Conservation (phyloP, 495 filamentous ascomycete genomes). For the Penicillium steckii region DNA sequence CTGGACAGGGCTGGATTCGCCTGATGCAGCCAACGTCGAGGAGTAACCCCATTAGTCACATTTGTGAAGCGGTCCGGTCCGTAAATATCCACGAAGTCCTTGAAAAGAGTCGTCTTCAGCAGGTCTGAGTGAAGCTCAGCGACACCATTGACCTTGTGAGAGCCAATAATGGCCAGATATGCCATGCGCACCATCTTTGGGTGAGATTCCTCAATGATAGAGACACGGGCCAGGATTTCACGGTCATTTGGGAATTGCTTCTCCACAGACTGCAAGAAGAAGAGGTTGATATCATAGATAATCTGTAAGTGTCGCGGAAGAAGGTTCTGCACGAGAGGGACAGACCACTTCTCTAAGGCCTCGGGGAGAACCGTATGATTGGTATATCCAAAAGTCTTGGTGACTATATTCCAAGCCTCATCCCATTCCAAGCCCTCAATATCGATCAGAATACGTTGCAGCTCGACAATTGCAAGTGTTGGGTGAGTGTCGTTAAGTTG, state of each 20-base stretch:
- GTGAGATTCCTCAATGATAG: conserved; percentile 94
- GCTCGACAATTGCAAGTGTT: conserved; percentile 90
- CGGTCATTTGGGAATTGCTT: conserved; percentile 84
- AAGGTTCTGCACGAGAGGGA: conserved; percentile 85
- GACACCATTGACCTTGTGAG: conserved; percentile 98
- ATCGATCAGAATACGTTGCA: conserved; percentile 90
- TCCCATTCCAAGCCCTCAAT: conserved; percentile 90
- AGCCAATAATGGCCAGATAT: conserved; percentile 89
- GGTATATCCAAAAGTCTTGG: conserved; percentile 85
- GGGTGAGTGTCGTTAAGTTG: conserved; percentile 98
- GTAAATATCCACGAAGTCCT: conserved; percentile 92
- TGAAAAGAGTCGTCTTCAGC: conserved; percentile 98
- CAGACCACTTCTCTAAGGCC: conserved; percentile 97
- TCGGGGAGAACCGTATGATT: conserved; percentile 98
- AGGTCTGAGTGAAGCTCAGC: conserved; percentile 96
- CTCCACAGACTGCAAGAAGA: conserved; percentile 88
- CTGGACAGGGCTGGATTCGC: conserved; percentile 92
- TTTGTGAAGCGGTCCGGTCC: conserved; percentile 97
- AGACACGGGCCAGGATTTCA: conserved; percentile 79
- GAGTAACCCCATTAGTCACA: conserved; percentile 97
- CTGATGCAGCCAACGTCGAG: conserved; percentile 93
- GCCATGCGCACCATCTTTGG: conserved; percentile 99
- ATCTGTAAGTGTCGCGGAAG: conserved; percentile 95
- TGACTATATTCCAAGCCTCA: conserved; percentile 82
- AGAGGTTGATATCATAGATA: conserved; percentile 97